These are phyloP conservation scores for Trichopus zeylanicus DNA, from an alignment of 116 monocot species.

Conservation along the genomic window DNA sequence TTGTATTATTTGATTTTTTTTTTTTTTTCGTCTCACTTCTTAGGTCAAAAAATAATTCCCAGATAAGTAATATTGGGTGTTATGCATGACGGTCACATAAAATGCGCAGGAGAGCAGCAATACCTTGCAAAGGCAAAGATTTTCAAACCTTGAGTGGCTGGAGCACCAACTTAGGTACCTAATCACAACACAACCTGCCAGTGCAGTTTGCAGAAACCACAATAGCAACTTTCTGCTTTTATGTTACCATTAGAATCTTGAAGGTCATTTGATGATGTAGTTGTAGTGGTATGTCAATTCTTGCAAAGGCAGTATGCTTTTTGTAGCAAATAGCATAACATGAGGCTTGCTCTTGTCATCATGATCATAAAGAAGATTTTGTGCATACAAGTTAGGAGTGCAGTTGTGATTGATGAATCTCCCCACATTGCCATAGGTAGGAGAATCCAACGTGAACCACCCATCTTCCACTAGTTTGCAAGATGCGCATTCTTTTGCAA, in stretches of 20 bases:
- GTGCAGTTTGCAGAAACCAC: slow-evolving; percentile 42
- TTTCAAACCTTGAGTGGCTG: too few species aligned
- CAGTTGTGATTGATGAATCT: slow-evolving; percentile 67
- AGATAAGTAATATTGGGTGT: too few species aligned
- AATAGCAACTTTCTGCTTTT: slow-evolving; percentile 38
- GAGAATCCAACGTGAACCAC: slow-evolving; percentile 54
- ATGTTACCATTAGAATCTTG: slow-evolving; percentile 44
- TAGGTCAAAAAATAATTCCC: too few species aligned
- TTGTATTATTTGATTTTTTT: too few species aligned
- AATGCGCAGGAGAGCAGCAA: too few species aligned
- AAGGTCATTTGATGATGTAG: slow-evolving; percentile 38
- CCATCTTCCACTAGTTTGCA: slow-evolving; percentile 17
- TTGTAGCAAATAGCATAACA: slow-evolving; percentile 48
- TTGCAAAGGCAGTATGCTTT: slow-evolving; percentile 45
- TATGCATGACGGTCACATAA: too few species aligned
- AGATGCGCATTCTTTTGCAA: slow-evolving; percentile 11
- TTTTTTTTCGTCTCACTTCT: too few species aligned
- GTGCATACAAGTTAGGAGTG: slow-evolving; percentile 56
- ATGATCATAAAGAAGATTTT: slow-evolving; percentile 64
- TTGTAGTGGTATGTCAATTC: slow-evolving; percentile 66
- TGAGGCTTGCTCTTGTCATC: slow-evolving; percentile 58
- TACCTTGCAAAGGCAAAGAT: too few species aligned
- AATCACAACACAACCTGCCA: slow-evolving; percentile 46
- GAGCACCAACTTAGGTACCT: too few species aligned
- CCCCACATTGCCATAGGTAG: slow-evolving; percentile 43